Conservation (phyloP, 257 asterid species). For the Echites panduratus region DNA sequence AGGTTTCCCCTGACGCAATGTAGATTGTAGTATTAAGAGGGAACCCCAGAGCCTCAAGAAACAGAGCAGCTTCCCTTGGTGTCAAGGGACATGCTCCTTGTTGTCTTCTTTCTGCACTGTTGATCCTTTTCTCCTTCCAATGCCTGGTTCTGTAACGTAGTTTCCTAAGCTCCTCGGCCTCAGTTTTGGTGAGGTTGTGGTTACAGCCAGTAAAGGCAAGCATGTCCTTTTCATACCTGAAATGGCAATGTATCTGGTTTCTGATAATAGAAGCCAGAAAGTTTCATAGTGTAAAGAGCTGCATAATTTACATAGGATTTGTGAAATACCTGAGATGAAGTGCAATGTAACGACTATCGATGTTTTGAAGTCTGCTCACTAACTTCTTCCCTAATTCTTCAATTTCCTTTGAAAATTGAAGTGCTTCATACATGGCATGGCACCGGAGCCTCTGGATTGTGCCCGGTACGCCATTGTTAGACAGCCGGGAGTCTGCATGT, state of each 20-base stretch:
- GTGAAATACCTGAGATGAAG: slow-evolving; percentile 35
- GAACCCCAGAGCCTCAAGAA: slow-evolving; percentile 38
- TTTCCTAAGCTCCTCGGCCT: slow-evolving; percentile 22
- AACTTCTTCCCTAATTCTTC: slow-evolving; percentile 26
- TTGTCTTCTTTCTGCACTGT: slow-evolving; percentile 26
- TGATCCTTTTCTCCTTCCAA: slow-evolving; percentile 40
- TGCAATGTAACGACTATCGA: slow-evolving; percentile 28
- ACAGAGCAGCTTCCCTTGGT: slow-evolving; percentile 38
- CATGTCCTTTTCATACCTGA: slow-evolving; percentile 44
- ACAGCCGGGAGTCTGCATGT: slow-evolving; percentile 33
- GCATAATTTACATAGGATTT: neutral
- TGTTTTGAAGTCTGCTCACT: slow-evolving; percentile 26
- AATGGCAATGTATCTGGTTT: neutral
- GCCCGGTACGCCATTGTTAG: slow-evolving; percentile 34
- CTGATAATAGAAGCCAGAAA: neutral
- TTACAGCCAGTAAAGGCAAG: slow-evolving; percentile 48
- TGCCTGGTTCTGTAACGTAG: slow-evolving; percentile 28
- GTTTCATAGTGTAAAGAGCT: neutral
- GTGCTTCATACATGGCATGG: slow-evolving; percentile 40
- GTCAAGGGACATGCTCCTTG: slow-evolving; percentile 39
- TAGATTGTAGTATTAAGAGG: slow-evolving; percentile 28
- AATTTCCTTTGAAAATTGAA: slow-evolving; percentile 24
- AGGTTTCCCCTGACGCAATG: slow-evolving; percentile 32
- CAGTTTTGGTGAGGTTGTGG: slow-evolving; percentile 29
- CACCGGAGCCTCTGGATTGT: slow-evolving; percentile 37